A percentile compares a stretch with the other conserved stretches of the same genome.
Evolutionary conservation across 495 filamentous ascomycete genomes (phyloP).

Genomic region (Aspergillus haitiensis): DNA sequence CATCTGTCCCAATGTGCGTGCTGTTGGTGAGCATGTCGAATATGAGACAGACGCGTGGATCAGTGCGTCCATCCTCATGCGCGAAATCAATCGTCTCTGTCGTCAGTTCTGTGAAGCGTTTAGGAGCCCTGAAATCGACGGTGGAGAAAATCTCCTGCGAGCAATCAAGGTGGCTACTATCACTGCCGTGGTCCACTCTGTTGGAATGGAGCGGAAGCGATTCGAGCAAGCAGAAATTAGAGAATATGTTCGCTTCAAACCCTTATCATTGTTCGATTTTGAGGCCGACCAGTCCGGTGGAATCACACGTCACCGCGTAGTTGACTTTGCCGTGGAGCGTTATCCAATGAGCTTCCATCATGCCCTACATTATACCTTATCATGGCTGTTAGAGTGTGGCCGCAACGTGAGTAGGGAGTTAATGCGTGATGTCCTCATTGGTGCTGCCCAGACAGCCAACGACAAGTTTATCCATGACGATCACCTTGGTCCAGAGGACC

Average conservation of each 20-base stretch:
- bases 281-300: conserved; percentile 53
- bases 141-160: conserved; percentile 60
- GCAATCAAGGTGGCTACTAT: conserved; percentile 78
- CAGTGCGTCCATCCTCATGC: conserved; percentile 86
- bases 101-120: conserved; percentile 87
- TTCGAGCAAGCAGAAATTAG: conserved; percentile 90
- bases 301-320: conserved; percentile 57
- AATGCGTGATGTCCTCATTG: conserved; percentile 63
- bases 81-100: conserved; percentile 90
- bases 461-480: conserved; percentile 30
- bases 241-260: conserved; percentile 76
- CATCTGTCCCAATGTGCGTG: conserved; percentile 90
- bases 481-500: conserved; percentile 60
- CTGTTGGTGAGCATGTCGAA: conserved; percentile 92
- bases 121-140: conserved; percentile 59
- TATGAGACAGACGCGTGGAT: conserved; percentile 99
- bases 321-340: conserved; percentile 83
- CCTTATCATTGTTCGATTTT: conserved; percentile 75
- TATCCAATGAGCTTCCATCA: conserved; percentile 97
- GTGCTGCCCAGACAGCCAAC: conserved; percentile 48
- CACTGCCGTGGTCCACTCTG: conserved; percentile 76
- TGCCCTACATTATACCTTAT: conserved; percentile 93
- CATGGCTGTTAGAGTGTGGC: conserved; percentile 91
- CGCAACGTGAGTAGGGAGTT: conserved; percentile 68
- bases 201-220: conserved; percentile 82